A percentile compares a stretch with the other conserved stretches of the same genome.
These are phyloP conservation scores for Lactarius pseudohatsudake DNA, from an alignment of 768 basidiomycete species.

Conservation along the genomic window DNA sequence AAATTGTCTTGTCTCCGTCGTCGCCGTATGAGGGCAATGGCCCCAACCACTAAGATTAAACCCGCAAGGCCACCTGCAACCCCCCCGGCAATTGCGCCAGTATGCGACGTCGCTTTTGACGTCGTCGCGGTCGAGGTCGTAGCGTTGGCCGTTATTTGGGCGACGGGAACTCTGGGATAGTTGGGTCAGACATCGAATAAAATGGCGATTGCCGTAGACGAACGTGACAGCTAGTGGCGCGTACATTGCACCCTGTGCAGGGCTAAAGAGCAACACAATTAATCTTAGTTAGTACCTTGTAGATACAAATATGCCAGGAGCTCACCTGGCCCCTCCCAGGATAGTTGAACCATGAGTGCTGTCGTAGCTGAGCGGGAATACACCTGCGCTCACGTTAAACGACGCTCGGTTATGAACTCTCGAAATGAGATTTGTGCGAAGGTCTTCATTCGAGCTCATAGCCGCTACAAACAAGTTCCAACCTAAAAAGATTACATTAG, in stretches of 20 bases:
- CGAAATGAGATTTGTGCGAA: constrained; percentile 16
- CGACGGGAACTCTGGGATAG: constrained; percentile 2
- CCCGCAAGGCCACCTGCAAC: constrained; percentile 19
- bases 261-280: constrained; percentile 11
- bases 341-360: constrained; percentile 3
- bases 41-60: not conserved
- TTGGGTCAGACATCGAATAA: not conserved
- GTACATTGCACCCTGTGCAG: constrained; percentile 31
- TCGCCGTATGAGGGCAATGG: constrained; percentile 1
- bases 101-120: not conserved
- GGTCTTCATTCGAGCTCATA: not conserved
- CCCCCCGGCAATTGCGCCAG: constrained; percentile 26
- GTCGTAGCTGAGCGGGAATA: constrained; percentile 17
- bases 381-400: constrained; percentile 9
- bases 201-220: not conserved
- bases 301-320: not conserved
- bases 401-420: constrained; percentile 18
- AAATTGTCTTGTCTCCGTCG: constrained; percentile 1
- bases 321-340: constrained; percentile 23
- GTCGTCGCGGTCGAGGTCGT: not conserved
- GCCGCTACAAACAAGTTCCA: constrained; percentile 1
- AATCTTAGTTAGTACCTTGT: not conserved
- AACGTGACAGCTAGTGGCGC: constrained; percentile 31
- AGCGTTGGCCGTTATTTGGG: constrained; percentile 1
- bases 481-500: constrained; percentile 5